Conservation (phyloP, 2,329 filamentous ascomycete species). For the Gnomoniopsis smithogilvyi region DNA sequence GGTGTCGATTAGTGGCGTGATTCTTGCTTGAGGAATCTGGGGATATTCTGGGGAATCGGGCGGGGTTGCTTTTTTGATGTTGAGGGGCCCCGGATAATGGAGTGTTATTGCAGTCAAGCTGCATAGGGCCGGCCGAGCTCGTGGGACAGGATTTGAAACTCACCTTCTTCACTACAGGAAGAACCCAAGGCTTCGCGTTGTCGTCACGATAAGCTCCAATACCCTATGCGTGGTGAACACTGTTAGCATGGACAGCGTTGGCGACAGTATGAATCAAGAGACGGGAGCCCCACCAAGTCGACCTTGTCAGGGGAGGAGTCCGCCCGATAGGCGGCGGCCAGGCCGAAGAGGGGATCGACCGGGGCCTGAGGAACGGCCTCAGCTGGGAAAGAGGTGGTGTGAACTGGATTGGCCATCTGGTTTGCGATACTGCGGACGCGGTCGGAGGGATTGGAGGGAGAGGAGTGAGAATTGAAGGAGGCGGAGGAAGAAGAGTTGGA, state of each 20-base stretch:
- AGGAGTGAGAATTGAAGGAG: slow-evolving; percentile 26
- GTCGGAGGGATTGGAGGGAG: slow-evolving; percentile 44
- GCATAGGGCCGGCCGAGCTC: neutral
- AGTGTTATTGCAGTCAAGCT: slow-evolving; percentile 1
- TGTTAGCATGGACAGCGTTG: slow-evolving; percentile 3
- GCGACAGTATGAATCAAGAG: slow-evolving; percentile 7
- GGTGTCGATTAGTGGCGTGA: slow-evolving; percentile 21
- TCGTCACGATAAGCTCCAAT: slow-evolving; percentile 95
- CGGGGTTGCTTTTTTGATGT: slow-evolving; percentile 8
- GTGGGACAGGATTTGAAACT: slow-evolving; percentile 5
- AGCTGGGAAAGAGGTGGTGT: slow-evolving; percentile 68
- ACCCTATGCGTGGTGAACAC: slow-evolving; percentile 39
- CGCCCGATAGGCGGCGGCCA: slow-evolving; percentile 83
- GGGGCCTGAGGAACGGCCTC: slow-evolving; percentile 83
- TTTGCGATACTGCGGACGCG: slow-evolving; percentile 60
- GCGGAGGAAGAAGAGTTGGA: slow-evolving; percentile 43
- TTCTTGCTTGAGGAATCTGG: neutral
- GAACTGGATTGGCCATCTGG: slow-evolving; percentile 64
- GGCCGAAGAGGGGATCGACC: slow-evolving; percentile 90
- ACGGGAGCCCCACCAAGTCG: slow-evolving; percentile 66
- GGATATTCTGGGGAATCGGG: slow-evolving; percentile 7
- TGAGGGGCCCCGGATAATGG: slow-evolving; percentile 4
- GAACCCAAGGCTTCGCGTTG: slow-evolving; percentile 93
- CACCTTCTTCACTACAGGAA: slow-evolving; percentile 96
- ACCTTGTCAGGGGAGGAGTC: slow-evolving; percentile 80